Conservation (phyloP, 805 yeast species). For the Lipomyces spencermartinsiae region DNA sequence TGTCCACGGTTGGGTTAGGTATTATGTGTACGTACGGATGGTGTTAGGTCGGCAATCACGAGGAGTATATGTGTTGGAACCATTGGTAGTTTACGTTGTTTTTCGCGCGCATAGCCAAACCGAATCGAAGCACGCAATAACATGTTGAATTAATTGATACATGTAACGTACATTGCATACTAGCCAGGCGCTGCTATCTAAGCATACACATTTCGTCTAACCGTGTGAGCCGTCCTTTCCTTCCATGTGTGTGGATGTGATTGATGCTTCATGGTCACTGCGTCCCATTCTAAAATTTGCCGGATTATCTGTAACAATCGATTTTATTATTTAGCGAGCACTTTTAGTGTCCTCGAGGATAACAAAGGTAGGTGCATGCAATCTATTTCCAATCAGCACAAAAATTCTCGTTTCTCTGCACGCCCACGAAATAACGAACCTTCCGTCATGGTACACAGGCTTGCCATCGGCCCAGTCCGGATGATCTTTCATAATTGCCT, state of each 20-base stretch:
- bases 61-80: background rate
- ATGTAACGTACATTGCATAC: background rate
- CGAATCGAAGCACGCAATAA: conserved; percentile 4
- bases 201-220: background rate
- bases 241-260: background rate
- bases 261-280: background rate
- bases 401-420: background rate
- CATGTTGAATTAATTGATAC: background rate
- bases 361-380: conserved; percentile 23
- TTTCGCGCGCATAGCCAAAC: background rate
- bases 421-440: conserved; percentile 42
- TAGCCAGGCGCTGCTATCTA: background rate
- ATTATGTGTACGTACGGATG: background rate
- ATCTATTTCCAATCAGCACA: conserved; percentile 13
- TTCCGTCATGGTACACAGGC: conserved; percentile 54
- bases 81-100: background rate
- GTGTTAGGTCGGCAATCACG: conserved; percentile 2
- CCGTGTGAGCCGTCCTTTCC: background rate
- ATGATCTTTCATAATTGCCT: conserved; percentile 65
- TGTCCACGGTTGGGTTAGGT: background rate
- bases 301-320: background rate
- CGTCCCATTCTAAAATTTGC: background rate
- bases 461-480: conserved; percentile 66
- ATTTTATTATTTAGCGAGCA: background rate
- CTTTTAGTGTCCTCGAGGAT: conserved; percentile 22